phyloP scores from a whole-genome alignment of 768 basidiomycete species.

The Lactifluus subvellereus region DNA sequence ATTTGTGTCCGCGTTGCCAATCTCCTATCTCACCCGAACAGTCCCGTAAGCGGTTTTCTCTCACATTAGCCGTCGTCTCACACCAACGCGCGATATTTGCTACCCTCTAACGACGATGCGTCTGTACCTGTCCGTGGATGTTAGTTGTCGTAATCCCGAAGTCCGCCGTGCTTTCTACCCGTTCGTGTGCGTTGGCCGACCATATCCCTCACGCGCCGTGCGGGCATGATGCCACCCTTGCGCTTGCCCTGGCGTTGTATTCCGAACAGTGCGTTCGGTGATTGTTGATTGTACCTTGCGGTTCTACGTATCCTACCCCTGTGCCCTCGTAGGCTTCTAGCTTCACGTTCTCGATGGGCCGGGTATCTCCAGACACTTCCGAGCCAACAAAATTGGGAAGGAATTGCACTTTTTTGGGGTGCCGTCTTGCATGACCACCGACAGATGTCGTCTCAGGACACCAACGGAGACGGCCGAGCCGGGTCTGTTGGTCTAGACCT shows the following conservation, averaged over 20 bases:
- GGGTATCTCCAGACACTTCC: conserved; percentile 29
- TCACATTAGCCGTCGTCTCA: background rate
- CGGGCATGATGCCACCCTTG: conserved; percentile 25
- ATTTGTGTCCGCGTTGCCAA: conserved; percentile 15
- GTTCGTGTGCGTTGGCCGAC: conserved; percentile 24
- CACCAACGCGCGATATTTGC: conserved; percentile 12
- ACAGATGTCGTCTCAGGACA: background rate
- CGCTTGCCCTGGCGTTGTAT: conserved; percentile 28
- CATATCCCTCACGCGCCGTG: conserved; percentile 24
- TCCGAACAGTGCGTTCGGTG: conserved; percentile 25
- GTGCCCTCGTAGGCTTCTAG: conserved; percentile 19
- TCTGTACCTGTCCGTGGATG: background rate
- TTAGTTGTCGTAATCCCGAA: conserved; percentile 28
- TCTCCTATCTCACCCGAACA: conserved; percentile 6
- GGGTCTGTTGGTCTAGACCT: conserved; percentile 1
- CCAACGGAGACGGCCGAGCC: background rate
- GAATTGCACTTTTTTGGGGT: conserved; percentile 30
- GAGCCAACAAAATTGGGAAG: conserved; percentile 13
- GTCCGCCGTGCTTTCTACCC: conserved; percentile 26
- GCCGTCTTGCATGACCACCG: conserved; percentile 1
- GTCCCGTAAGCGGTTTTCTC: conserved; percentile 17
- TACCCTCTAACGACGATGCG: background rate
- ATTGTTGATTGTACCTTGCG: conserved; percentile 2
- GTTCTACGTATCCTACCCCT: background rate
- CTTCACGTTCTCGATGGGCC: conserved; percentile 26